Conservation (phyloP, 73 alveolate species). For the Paramecium caudatum region DNA sequence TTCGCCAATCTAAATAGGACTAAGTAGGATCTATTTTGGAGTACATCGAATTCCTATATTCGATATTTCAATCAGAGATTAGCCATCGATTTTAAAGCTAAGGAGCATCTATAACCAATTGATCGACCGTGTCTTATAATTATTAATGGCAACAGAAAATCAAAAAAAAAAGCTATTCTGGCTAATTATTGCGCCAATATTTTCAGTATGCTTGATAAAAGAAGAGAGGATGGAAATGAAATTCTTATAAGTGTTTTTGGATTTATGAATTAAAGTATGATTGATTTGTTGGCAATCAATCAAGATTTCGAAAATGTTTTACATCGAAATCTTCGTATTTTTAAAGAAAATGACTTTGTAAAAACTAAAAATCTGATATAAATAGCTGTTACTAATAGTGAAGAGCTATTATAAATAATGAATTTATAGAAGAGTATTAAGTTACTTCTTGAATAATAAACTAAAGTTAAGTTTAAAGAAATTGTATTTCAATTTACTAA, state of each 20-base stretch:
- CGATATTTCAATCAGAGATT: slow-evolving; percentile 15
- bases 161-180: slow-evolving; percentile 27
- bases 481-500: slow-evolving; percentile 42
- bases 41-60: not conserved
- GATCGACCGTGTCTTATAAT: slow-evolving; percentile 20
- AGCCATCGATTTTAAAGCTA: slow-evolving; percentile 39
- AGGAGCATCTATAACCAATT: not conserved
- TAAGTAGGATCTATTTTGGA: slow-evolving; percentile 7
- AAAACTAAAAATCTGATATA: slow-evolving; percentile 26
- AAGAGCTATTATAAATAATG: slow-evolving; percentile 11
- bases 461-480: not conserved
- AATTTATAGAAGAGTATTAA: slow-evolving; percentile 20
- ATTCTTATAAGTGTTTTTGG: slow-evolving; percentile 32
- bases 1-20: not conserved
- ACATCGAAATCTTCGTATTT: not conserved
- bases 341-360: not conserved
- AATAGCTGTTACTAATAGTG: slow-evolving; percentile 24
- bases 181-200: not conserved
- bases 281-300: slow-evolving; percentile 13
- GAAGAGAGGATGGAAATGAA: slow-evolving; percentile 28
- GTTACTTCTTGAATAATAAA: slow-evolving; percentile 3
- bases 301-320: slow-evolving; percentile 15
- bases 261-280: slow-evolving; percentile 9
- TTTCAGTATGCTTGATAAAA: not conserved
- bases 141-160: slow-evolving; percentile 26